These are phyloP conservation scores for Hura crepitans DNA, from an alignment of 441 rosid species.

Conservation along the genomic window DNA sequence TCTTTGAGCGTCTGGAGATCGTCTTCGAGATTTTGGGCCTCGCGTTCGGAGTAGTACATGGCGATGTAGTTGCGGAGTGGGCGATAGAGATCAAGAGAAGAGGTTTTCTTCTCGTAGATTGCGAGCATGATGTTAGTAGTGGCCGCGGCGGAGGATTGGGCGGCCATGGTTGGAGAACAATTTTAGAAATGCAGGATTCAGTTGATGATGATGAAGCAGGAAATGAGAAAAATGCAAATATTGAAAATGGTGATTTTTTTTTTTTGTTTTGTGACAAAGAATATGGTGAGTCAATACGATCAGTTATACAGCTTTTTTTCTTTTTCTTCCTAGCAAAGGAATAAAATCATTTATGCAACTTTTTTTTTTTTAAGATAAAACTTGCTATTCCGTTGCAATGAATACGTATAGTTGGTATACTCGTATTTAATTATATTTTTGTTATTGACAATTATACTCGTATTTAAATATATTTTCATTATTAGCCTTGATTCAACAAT, in stretches of 20 bases:
- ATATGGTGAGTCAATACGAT: not conserved
- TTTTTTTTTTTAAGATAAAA: not conserved
- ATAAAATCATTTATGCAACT: not conserved
- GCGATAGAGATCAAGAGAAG: slow-evolving; percentile 74
- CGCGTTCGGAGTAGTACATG: slow-evolving; percentile 83
- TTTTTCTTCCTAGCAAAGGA: slow-evolving; percentile 24
- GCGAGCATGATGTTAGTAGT: slow-evolving; percentile 86
- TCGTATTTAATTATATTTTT: too few species aligned
- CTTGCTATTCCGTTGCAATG: too few species aligned
- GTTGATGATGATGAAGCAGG: not conserved
- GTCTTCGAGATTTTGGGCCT: slow-evolving; percentile 86
- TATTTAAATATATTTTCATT: too few species aligned
- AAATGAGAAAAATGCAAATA: not conserved
- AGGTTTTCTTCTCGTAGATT: slow-evolving; percentile 84
- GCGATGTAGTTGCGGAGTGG: slow-evolving; percentile 81
- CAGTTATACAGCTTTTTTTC: not conserved
- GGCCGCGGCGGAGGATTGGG: slow-evolving; percentile 32
- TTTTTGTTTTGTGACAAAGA: too few species aligned
- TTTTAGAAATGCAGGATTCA: not conserved
- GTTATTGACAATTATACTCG: too few species aligned
- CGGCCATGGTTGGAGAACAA: slow-evolving; percentile 34
- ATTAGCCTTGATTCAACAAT: too few species aligned
- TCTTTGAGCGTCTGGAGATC: slow-evolving; percentile 68
- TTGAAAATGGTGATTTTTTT: too few species aligned
- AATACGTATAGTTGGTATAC: too few species aligned